phyloP scores from a whole-genome alignment of 164 flowering plant species.

The Houttuynia cordata region DNA sequence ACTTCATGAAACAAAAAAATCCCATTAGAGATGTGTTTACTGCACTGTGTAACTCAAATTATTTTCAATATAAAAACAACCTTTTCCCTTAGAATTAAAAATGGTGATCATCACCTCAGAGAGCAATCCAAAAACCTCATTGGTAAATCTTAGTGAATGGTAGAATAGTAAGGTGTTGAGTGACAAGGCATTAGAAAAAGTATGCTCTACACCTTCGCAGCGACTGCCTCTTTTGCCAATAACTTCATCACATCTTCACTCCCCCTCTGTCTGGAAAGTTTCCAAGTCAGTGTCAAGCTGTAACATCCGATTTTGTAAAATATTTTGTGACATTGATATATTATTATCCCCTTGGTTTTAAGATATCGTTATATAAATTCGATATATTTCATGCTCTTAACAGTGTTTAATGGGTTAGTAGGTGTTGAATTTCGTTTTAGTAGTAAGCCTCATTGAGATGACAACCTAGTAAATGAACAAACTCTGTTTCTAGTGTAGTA shows the following conservation, averaged over 20 bases:
- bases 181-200: conserved; percentile 86
- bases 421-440: no score
- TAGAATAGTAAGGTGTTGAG: conserved; percentile 85
- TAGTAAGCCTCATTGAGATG: no score
- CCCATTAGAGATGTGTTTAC: background rate
- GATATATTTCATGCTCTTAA: no score
- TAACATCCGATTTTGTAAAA: no score
- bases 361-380: no score
- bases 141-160: conserved; percentile 56
- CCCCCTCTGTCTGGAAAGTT: conserved; percentile 58
- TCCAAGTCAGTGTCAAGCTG: conserved; percentile 11
- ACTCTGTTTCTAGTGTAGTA: no score
- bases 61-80: background rate
- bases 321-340: no score
- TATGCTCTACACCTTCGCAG: conserved; percentile 48
- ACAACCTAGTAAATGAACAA: no score
- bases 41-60: background rate
- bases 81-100: no score
- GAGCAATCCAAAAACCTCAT: conserved; percentile 92
- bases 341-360: no score
- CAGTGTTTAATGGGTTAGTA: no score
- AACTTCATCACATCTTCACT: conserved; percentile 84
- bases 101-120: conserved; percentile 48
- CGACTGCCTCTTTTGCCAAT: conserved; percentile 48
- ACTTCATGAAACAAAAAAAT: conserved; percentile 22